phyloP scores from a whole-genome alignment of 768 basidiomycete species.

The Calocera viscosa region DNA sequence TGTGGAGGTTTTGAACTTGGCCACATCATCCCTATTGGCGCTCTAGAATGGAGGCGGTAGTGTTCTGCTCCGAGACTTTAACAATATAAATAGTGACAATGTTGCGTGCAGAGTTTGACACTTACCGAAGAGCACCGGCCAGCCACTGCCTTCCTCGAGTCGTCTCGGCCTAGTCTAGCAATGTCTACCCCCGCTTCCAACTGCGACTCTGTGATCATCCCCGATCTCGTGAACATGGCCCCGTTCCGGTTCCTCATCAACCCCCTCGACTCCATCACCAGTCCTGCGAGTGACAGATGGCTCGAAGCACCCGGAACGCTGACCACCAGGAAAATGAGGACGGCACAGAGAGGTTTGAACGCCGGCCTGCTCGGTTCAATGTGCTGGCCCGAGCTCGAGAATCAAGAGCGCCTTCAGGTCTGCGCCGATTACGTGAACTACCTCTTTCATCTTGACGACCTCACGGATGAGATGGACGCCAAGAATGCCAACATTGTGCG shows the following conservation, averaged over 20 bases:
- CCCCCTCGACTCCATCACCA: neutral
- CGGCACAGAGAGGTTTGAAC: neutral
- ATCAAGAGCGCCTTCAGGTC: constrained; percentile 48
- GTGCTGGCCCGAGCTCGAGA: constrained; percentile 46
- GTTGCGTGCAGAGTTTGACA: too few relatives aligned
- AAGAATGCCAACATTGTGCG: neutral
- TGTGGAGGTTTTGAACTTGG: too few relatives aligned
- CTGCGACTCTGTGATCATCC: neutral
- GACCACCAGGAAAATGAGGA: neutral
- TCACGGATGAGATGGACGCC: constrained; percentile 45
- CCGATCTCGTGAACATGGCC: neutral
- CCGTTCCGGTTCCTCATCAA: neutral
- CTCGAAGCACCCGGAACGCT: neutral
- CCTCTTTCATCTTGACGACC: constrained; percentile 66
- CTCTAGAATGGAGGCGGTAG: too few relatives aligned
- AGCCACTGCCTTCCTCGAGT: neutral
- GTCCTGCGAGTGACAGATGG: neutral
- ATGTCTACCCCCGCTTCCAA: neutral
- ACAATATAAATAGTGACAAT: too few relatives aligned
- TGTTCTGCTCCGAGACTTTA: too few relatives aligned
- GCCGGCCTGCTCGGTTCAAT: constrained; percentile 48
- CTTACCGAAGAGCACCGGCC: neutral
- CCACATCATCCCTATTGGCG: too few relatives aligned
- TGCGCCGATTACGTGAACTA: constrained; percentile 68
- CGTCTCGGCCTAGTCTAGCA: neutral